These are phyloP conservation scores for Pseudozyma sp. DNA, from an alignment of 1,284 basidiomycete genomes.

Conservation along the genomic window DNA sequence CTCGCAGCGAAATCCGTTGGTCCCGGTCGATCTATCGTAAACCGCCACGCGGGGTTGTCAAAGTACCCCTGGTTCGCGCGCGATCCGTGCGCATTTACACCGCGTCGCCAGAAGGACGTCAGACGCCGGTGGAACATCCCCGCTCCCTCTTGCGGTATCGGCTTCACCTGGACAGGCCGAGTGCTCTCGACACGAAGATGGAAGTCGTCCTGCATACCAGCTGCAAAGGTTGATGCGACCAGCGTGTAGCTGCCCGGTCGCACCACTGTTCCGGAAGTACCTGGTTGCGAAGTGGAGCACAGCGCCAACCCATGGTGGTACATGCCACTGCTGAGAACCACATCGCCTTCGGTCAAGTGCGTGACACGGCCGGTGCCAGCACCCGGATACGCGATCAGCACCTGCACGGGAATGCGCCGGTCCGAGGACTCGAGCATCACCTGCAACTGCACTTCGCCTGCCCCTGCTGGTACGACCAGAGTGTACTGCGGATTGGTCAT, in stretches of 20 bases:
- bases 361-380: conserved; percentile 72
- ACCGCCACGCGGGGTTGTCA: conserved; percentile 77
- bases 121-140: conserved; percentile 84
- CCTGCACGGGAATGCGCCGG: conserved; percentile 78
- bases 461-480: conserved; percentile 69
- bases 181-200: conserved; percentile 75
- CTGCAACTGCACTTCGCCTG: conserved; percentile 60
- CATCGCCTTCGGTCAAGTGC: conserved; percentile 74
- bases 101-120: conserved; percentile 73
- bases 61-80: conserved; percentile 76
- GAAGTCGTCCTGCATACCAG: conserved; percentile 77
- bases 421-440: conserved; percentile 75
- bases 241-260: conserved; percentile 79
- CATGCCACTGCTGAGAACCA: conserved; percentile 79
- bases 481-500: conserved; percentile 91
- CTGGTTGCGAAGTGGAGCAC: conserved; percentile 68
- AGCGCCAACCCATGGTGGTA: conserved; percentile 84
- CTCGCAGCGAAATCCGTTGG: conserved; percentile 7
- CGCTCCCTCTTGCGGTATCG: conserved; percentile 80
- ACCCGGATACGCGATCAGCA: conserved; percentile 72
- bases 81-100: conserved; percentile 75
- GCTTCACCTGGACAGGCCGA: conserved; percentile 69
- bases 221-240: conserved; percentile 84
- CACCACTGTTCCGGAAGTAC: conserved; percentile 1
- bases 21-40: conserved; percentile 64